Evolutionary conservation across 129 eudicot genomes (phyloP).

Genomic region (Lactuca sativa): DNA sequence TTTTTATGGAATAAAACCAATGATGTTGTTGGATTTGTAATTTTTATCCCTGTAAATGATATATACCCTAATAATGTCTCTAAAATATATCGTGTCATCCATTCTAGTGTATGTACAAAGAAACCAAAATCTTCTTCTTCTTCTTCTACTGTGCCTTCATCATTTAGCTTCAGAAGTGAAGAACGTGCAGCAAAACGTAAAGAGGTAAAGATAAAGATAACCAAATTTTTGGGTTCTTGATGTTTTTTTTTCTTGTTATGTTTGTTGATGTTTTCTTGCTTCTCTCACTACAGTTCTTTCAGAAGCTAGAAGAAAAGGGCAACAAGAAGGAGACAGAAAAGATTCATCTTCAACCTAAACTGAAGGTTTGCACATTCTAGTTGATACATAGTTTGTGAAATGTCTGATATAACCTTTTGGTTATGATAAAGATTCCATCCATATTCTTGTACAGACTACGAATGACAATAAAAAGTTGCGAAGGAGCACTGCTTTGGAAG

Average conservation of each 20-base stretch:
- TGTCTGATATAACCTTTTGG: slow-evolving; percentile 12
- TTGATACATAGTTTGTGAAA: not conserved
- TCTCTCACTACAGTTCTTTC: slow-evolving; percentile 46
- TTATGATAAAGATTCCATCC: not conserved
- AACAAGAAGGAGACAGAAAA: slow-evolving; percentile 35
- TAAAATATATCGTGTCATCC: slow-evolving; percentile 31
- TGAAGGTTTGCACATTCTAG: slow-evolving; percentile 38
- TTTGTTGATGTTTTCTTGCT: not conserved
- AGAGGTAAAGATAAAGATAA: slow-evolving; percentile 50
- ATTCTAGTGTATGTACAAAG: slow-evolving; percentile 28
- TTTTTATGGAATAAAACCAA: not conserved
- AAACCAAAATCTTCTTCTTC: slow-evolving; percentile 33
- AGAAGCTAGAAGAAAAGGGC: slow-evolving; percentile 58
- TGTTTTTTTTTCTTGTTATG: slow-evolving; percentile 9
- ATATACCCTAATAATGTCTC: slow-evolving; percentile 12
- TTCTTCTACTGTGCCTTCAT: slow-evolving; percentile 39
- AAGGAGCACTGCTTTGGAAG: slow-evolving; percentile 22
- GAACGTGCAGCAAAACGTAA: slow-evolving; percentile 89
- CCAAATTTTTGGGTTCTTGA: not conserved
- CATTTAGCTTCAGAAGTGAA: slow-evolving; percentile 78
- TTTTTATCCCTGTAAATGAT: not conserved
- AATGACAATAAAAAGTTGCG: slow-evolving; percentile 27
- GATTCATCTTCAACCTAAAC: slow-evolving; percentile 38
- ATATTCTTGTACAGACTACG: slow-evolving; percentile 12
- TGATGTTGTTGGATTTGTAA: not conserved